Conservation (phyloP, 108 stramenopile species). For the Chaetoceros muelleri region DNA sequence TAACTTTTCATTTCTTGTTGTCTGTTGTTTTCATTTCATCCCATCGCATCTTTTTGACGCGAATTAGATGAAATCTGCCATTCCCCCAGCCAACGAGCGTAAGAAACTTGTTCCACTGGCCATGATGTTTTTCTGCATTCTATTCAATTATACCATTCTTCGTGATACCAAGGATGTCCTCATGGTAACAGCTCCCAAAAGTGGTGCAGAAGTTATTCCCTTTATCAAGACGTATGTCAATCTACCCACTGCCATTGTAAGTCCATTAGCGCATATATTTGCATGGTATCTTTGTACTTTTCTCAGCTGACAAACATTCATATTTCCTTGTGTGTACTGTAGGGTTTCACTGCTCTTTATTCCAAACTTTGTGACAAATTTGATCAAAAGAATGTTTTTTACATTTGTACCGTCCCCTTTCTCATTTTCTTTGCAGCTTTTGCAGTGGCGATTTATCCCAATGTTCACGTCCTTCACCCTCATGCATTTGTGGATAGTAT, state of each 20-base stretch:
- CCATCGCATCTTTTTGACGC: background rate
- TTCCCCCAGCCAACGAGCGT: conserved; percentile 72
- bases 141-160: conserved; percentile 97
- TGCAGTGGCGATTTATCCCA: conserved; percentile 84
- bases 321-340: background rate
- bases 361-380: conserved; percentile 71
- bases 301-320: conserved; percentile 12
- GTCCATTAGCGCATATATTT: background rate
- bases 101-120: conserved; percentile 89
- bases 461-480: conserved; percentile 72
- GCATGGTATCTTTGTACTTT: background rate
- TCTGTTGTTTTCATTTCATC: background rate
- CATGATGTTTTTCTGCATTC: conserved; percentile 94
- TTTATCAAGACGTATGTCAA: conserved; percentile 97
- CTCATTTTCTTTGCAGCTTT: conserved; percentile 85
- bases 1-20: too few relatives aligned
- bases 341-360: conserved; percentile 85
- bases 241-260: conserved; percentile 67
- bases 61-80: conserved; percentile 35
- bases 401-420: conserved; percentile 81
- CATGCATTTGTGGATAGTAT: conserved; percentile 77
- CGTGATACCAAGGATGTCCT: conserved; percentile 94
- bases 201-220: conserved; percentile 92
- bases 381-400: conserved; percentile 87
- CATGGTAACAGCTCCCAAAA: conserved; percentile 80